Evolutionary conservation across 768 basidiomycete species (phyloP), one percentile per base, ranked within the genome.

Genomic region (Boletus bicolor): DNA sequence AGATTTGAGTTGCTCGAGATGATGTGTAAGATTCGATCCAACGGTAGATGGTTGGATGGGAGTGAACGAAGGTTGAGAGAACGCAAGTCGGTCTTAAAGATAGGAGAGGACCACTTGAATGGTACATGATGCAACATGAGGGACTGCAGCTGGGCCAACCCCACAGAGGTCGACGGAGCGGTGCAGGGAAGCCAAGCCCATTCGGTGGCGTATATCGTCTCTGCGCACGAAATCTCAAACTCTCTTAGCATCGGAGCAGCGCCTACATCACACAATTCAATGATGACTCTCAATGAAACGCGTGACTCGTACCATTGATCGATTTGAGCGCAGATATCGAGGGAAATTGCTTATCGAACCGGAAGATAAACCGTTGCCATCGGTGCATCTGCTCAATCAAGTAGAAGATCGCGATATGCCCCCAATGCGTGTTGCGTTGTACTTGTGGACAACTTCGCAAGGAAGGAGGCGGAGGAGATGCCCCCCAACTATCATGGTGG

Each of bases 331-430:
- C 88, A 54, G 77, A 75, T 73, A 90, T 81, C 4, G 88, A 89
- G 17, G 82, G 72, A 69, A 91, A 91, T 35, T 85, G 85, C 67
- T 82, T 86, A 64, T 90, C 87, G 61, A 89, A 91, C 41, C 85
- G 76, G 64, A 92, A 91, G 11, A 91, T 79, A 62, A 92, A 92
- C 24, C 89, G 78, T 65, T 87, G 79, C 89, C 89, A 92, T 30
- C 89, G 80, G 59, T 83, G 83, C 83, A 91, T 91, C 67, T 90
- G 86, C 61, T 88, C 82, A 2, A 86, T 83, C 21, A 92, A 71
- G 66, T 91, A 92, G 68, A 79, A 90, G 44, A 91, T 82, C 0
- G 85, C 86, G 34, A 92, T 86, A 60, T 89, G 83, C 0, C 88
- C 89, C 89, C 89, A 92, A 52, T 88, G 85, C 57, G 81, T 77